A percentile compares a stretch with the other conserved stretches of the same genome.
These are phyloP conservation scores for Gyrodon lividus DNA, from an alignment of 768 basidiomycete species.

Conservation along the genomic window DNA sequence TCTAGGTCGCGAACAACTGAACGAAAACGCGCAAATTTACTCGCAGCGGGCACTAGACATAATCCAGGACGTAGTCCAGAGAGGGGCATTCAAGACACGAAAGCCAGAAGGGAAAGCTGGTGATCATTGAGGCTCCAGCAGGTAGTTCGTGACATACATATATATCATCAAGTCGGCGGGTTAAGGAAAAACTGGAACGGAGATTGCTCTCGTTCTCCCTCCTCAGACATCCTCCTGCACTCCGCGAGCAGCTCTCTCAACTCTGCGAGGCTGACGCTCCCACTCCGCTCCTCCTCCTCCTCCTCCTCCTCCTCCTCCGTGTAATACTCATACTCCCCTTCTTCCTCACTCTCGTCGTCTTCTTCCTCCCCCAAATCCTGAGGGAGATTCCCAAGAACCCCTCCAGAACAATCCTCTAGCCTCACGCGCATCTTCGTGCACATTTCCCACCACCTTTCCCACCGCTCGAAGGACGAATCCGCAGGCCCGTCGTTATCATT, in stretches of 20 bases:
- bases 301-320: constrained; percentile 36
- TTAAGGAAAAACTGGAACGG: constrained; percentile 18
- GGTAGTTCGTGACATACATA: neutral
- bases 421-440: constrained; percentile 50
- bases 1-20: constrained; percentile 29
- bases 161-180: constrained; percentile 3
- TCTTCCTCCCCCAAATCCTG: constrained; percentile 33
- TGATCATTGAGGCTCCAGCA: constrained; percentile 15
- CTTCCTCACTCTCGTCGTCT: constrained; percentile 34
- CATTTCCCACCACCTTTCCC: constrained; percentile 68
- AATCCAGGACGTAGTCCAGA: constrained; percentile 50
- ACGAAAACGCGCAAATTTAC: constrained; percentile 9
- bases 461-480: constrained; percentile 45
- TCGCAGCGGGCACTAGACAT: constrained; percentile 49
- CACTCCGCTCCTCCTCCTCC: constrained; percentile 30
- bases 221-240: constrained; percentile 46
- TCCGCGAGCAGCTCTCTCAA: constrained; percentile 57
- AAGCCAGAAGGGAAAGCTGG: constrained; percentile 66
- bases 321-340: constrained; percentile 30
- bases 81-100: constrained; percentile 73
- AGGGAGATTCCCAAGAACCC: constrained; percentile 47
- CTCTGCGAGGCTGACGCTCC: constrained; percentile 37
- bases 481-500: constrained; percentile 53
- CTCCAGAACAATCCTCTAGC: constrained; percentile 78
- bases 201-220: constrained; percentile 29